Evolutionary conservation across 495 filamentous ascomycete species (phyloP).

Genomic region (Penicillium malachiteum): DNA sequence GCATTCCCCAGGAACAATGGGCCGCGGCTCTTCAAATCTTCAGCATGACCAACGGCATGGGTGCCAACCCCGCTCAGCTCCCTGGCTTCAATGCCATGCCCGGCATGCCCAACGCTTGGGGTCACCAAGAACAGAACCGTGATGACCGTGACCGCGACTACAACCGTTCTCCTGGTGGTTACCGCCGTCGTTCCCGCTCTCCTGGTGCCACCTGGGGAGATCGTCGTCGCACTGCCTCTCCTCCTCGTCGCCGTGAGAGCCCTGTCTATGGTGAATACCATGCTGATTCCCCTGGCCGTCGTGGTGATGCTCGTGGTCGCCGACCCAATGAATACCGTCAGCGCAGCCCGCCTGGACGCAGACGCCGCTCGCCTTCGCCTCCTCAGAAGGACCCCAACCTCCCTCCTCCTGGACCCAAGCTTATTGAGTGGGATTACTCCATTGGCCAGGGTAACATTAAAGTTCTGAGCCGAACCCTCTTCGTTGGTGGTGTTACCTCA

Average conservation of each 20-base stretch:
- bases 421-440: conserved; percentile 73
- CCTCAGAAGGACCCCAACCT: conserved; percentile 51
- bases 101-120: conserved; percentile 21
- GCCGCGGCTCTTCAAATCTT: conserved; percentile 51
- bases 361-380: conserved; percentile 61
- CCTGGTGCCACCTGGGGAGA: conserved; percentile 55
- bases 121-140: conserved; percentile 52
- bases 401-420: conserved; percentile 66
- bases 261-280: conserved; percentile 70
- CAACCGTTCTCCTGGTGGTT: conserved; percentile 57
- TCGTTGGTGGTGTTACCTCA: conserved; percentile 92
- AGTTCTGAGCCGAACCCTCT: conserved; percentile 91
- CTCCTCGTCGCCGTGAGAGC: conserved; percentile 63
- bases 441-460: conserved; percentile 78
- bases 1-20: conserved; percentile 63
- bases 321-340: conserved; percentile 71
- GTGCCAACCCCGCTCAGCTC: conserved; percentile 29
- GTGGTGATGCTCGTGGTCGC: conserved; percentile 57
- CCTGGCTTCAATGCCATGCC: conserved; percentile 30
- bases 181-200: conserved; percentile 74
- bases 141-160: conserved; percentile 61
- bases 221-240: conserved; percentile 60
- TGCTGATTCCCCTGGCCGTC: conserved; percentile 58
- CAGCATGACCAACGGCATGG: conserved; percentile 35
- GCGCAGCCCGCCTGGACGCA: conserved; percentile 69